Percentiles rank a stretch among this genome's conserved stretches.
Evolutionary conservation across 208 protist genomes (phyloP).

Genomic region (Trypanosoma boissoni): DNA sequence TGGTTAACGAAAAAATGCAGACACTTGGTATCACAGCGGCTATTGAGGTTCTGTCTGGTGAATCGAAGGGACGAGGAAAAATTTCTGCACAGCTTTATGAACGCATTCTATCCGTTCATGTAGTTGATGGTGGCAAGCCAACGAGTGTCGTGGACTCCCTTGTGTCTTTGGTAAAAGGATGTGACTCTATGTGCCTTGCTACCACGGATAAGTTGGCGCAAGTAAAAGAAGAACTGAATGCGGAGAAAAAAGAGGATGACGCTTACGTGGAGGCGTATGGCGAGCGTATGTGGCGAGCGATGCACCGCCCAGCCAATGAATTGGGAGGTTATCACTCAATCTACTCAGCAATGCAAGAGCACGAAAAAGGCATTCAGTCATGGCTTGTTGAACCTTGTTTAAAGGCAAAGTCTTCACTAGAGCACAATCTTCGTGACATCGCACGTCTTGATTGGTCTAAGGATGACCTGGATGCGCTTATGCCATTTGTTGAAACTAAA

Average conservation of each 20-base stretch:
- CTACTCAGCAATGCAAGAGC: conserved; percentile 41
- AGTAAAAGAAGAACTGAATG: conserved; percentile 46
- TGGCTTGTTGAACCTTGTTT: conserved; percentile 47
- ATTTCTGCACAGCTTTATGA: conserved; percentile 64
- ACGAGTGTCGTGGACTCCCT: conserved; percentile 43
- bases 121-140: conserved; percentile 28
- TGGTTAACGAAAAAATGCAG: conserved; percentile 37
- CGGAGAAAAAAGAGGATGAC: conserved; percentile 47
- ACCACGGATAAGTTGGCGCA: conserved; percentile 50
- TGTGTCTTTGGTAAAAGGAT: conserved; percentile 44
- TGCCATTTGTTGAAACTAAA: conserved; percentile 75
- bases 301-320: conserved; percentile 35
- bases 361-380: conserved; percentile 47
- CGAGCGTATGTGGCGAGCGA: conserved; percentile 71
- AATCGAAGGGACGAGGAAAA: conserved; percentile 36
- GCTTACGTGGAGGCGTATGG: conserved; percentile 61
- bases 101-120: conserved; percentile 54
- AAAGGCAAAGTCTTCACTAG: conserved; percentile 40
- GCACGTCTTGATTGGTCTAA: conserved; percentile 72
- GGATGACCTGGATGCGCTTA: conserved; percentile 71
- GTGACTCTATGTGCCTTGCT: conserved; percentile 52
- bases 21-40: conserved; percentile 50
- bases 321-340: conserved; percentile 59
- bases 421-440: conserved; percentile 51
- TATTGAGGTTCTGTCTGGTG: conserved; percentile 61